These are phyloP conservation scores for Rhynchospora breviuscula DNA, from an alignment of 176 grass and related monocot species.

Conservation along the genomic window DNA sequence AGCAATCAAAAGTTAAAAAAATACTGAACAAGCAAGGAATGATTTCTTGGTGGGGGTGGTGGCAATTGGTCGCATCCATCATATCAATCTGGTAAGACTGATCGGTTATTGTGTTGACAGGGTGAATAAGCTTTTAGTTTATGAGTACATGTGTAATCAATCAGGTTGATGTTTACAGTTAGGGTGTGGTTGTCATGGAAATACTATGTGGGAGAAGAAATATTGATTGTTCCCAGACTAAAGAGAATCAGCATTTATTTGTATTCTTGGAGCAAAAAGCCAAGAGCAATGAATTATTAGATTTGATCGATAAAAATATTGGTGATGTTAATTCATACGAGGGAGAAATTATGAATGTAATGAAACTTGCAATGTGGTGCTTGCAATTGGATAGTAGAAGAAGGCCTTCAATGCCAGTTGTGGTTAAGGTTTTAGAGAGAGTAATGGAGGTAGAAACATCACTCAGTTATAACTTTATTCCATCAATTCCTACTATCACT, in stretches of 20 bases:
- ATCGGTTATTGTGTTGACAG: slow-evolving; percentile 44
- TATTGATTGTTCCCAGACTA: too few relatives aligned
- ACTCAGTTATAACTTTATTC: slow-evolving; percentile 17
- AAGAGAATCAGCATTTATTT: too few relatives aligned
- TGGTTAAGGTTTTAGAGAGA: slow-evolving; percentile 45
- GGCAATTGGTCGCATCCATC: slow-evolving; percentile 41
- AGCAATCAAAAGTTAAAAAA: slow-evolving; percentile 36
- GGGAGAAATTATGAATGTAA: slow-evolving; percentile 22
- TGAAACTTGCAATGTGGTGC: slow-evolving; percentile 48
- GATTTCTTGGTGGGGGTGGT: slow-evolving; percentile 50
- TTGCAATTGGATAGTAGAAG: slow-evolving; percentile 32
- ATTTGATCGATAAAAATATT: too few relatives aligned
- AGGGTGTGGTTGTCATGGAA: slow-evolving; percentile 35
- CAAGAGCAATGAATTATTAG: too few relatives aligned
- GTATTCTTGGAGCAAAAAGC: too few relatives aligned
- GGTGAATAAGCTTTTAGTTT: slow-evolving; percentile 38
- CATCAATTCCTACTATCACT: not conserved
- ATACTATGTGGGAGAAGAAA: not conserved
- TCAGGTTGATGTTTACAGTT: slow-evolving; percentile 55
- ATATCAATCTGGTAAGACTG: slow-evolving; percentile 45
- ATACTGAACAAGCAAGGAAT: slow-evolving; percentile 22
- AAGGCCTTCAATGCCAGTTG: slow-evolving; percentile 51
- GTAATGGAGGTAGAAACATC: slow-evolving; percentile 13
- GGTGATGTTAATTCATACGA: slow-evolving; percentile 13
- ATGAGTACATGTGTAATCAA: slow-evolving; percentile 37